A percentile compares a stretch with the other conserved stretches of the same genome.
Conservation (phyloP, 495 filamentous ascomycete genomes). For the Penicillium argentinense region DNA sequence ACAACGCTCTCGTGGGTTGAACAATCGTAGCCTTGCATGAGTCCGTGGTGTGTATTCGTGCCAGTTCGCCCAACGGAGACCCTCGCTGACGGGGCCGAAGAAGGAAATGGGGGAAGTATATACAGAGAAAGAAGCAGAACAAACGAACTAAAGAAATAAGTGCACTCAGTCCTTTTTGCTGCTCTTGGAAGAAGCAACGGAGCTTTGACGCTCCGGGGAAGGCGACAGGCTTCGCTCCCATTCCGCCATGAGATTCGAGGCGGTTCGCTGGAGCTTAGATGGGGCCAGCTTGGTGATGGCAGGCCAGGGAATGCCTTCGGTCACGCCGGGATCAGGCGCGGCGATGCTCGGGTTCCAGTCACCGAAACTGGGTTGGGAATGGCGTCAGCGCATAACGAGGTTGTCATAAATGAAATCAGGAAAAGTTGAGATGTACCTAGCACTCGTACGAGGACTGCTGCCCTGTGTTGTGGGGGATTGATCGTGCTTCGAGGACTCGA, state of each 20-base stretch:
- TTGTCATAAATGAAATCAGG: conserved; percentile 36
- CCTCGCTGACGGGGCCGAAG: conserved; percentile 16
- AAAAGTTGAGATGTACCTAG: conserved; percentile 49
- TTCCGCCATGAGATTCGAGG: conserved; percentile 72
- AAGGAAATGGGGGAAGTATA: conserved; percentile 27
- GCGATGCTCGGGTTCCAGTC: conserved; percentile 38
- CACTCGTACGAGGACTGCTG: conserved; percentile 51
- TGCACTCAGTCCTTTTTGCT: conserved; percentile 37
- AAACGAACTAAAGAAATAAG: background rate
- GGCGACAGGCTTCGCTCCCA: conserved; percentile 62
- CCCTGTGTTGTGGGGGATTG: conserved; percentile 47
- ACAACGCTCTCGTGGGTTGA: conserved; percentile 36
- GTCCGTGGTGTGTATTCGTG: conserved; percentile 30
- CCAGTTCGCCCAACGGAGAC: conserved; percentile 27
- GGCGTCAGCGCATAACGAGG: conserved; percentile 34
- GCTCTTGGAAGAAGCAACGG: conserved; percentile 30
- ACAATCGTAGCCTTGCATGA: conserved; percentile 42
- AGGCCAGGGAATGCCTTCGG: conserved; percentile 67
- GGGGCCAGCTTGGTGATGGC: conserved; percentile 64
- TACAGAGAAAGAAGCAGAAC: conserved; percentile 13
- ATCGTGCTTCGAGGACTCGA: conserved; percentile 43
- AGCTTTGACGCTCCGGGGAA: conserved; percentile 29
- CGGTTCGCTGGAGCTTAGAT: conserved; percentile 66
- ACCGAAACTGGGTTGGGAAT: conserved; percentile 39
- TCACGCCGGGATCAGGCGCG: conserved; percentile 36